phyloP scores from a whole-genome alignment of 1,284 basidiomycete species.

The Ganoderma lucidum region DNA sequence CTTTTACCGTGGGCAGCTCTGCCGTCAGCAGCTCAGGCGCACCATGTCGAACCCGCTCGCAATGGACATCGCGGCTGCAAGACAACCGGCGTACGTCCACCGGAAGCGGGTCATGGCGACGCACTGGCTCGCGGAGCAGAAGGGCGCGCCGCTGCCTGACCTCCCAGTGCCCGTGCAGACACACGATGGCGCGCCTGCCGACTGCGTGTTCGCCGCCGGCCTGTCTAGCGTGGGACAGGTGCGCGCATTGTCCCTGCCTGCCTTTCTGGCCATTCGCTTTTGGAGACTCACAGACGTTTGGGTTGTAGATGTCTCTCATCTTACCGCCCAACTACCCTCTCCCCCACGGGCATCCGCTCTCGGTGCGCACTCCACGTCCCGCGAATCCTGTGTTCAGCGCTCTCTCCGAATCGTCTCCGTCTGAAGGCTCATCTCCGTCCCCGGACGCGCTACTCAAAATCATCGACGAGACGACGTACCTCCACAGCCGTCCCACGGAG shows the following conservation, averaged over 20 bases:
- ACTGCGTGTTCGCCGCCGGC: constrained; percentile 36
- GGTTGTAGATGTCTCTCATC: constrained; percentile 23
- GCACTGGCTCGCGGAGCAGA: constrained; percentile 24
- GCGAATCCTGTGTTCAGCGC: background rate
- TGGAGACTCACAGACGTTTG: background rate
- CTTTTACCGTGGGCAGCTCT: constrained; percentile 48
- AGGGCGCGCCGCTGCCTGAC: constrained; percentile 24
- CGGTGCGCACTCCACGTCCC: constrained; percentile 10
- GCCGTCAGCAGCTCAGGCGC: constrained; percentile 47
- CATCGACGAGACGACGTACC: constrained; percentile 22
- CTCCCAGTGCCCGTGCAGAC: constrained; percentile 7
- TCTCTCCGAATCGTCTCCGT: background rate
- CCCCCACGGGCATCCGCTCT: constrained; percentile 24
- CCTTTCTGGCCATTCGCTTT: background rate
- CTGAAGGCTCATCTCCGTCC: background rate
- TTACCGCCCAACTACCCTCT: constrained; percentile 30
- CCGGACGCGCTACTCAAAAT: constrained; percentile 21
- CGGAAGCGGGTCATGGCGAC: constrained; percentile 36
- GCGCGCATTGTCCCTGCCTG: constrained; percentile 22
- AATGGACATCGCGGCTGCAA: constrained; percentile 50
- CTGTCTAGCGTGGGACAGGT: constrained; percentile 58
- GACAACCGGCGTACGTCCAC: constrained; percentile 32
- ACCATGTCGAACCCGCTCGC: constrained; percentile 56
- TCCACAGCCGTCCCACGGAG: constrained; percentile 35
- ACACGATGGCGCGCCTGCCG: constrained; percentile 10